A percentile compares a stretch with the other conserved stretches of the same genome.
These are phyloP conservation scores for Astragalus membranaceus DNA, from an alignment of 306 rosid species.

Conservation along the genomic window DNA sequence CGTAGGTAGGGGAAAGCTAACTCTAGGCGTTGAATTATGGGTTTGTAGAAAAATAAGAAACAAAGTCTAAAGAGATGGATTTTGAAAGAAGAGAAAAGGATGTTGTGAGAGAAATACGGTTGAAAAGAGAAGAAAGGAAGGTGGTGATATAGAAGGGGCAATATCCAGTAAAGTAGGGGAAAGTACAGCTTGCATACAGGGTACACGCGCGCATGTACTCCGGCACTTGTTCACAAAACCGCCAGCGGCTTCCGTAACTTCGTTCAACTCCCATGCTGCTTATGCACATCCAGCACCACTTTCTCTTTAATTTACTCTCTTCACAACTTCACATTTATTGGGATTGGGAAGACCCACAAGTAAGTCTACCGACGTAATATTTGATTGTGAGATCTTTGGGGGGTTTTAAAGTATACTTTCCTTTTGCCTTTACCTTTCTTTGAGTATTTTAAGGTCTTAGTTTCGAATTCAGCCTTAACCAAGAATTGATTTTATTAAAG, in stretches of 20 bases:
- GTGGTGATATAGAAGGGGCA: slow-evolving; percentile 1
- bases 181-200: slow-evolving; percentile 20
- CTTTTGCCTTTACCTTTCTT: no score
- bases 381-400: no score
- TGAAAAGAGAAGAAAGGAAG: background rate
- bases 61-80: background rate
- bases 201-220: slow-evolving; percentile 32
- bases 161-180: slow-evolving; percentile 17
- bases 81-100: background rate
- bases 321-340: background rate
- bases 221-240: slow-evolving; percentile 24
- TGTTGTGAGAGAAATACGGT: background rate
- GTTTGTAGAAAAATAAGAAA: no score
- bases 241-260: slow-evolving; percentile 27
- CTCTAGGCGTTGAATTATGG: slow-evolving; percentile 8
- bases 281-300: background rate
- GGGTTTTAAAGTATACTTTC: no score
- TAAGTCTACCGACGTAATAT: no score
- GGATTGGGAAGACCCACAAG: no score
- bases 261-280: background rate
- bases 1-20: background rate
- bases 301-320: background rate
- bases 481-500: no score
- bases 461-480: no score
- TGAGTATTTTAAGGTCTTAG: no score